Evolutionary conservation across 768 basidiomycete genomes (phyloP), one percentile per base, ranked within the genome.

Genomic region (Sarcomyxa edulis): DNA sequence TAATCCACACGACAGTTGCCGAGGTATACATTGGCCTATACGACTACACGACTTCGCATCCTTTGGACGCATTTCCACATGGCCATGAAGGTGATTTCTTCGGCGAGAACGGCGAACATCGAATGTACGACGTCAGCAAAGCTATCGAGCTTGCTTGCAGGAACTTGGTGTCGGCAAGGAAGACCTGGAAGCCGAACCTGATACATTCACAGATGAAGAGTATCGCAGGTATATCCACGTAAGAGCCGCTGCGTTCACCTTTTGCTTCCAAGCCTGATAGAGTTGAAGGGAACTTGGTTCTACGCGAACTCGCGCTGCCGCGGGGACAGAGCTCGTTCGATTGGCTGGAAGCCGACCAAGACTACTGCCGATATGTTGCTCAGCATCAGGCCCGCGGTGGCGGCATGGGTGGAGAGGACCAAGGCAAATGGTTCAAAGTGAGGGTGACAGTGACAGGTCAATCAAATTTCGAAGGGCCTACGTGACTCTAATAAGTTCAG

Each of bases 61-160:
- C 56, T 1, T 44, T 45, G 1, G 28, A 37, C 7, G 25, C 31
- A 7, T 43, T 28, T 4, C 57, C 58, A 15, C 72, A 74, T 37
- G 73, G 74, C 11, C 65, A 66, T 5, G 68, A 69, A 19, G 76
- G 78, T 0, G 68, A 64, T 27, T 79, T 77, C 48, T 76, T 76
- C 43, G 74, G 63, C 11, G 73, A 62, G 43, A 74, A 59, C 42
- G 75, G 67, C 30, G 72, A 78, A 36, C 65, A 73, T 37, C 63
- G 51, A 2, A 25, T 69, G 15, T 66, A 66, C 28, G 64, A 72
- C 9, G 53, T 77, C 16, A 56, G 56, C 18, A 61, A 58, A 36
- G 60, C 56, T 0, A 62, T 76, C 27, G 64, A 61, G 1, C 54
- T 63, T 16, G 62, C 51, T 3, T 44, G 75, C 9, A 54, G 66